Percentiles rank a stretch among this genome's conserved stretches.
These are phyloP conservation scores for Fistulina hepatica DNA, from an alignment of 1,284 basidiomycete species.

Conservation along the genomic window DNA sequence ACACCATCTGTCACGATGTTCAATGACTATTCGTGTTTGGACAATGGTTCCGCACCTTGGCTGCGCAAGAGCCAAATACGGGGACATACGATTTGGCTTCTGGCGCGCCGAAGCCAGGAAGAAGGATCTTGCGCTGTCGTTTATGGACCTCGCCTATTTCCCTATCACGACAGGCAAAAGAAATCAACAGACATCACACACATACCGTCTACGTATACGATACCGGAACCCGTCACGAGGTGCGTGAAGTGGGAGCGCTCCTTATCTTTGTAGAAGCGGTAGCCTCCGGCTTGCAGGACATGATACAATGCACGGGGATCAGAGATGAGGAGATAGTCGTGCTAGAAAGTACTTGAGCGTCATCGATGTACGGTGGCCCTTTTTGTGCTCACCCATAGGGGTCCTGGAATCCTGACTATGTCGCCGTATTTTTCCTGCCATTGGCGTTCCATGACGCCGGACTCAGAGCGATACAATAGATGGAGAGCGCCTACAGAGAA, in stretches of 20 bases:
- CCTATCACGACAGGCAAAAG: neutral
- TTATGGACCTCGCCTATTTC: constrained; percentile 21
- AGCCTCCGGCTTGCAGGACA: constrained; percentile 30
- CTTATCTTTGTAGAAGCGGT: constrained; percentile 26
- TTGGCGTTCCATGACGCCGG: constrained; percentile 9
- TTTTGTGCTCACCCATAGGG: no score
- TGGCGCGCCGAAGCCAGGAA: constrained; percentile 23
- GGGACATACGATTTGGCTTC: constrained; percentile 7
- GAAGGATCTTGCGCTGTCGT: constrained; percentile 26
- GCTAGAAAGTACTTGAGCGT: constrained; percentile 18
- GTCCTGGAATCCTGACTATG: no score
- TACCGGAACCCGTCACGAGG: constrained; percentile 15
- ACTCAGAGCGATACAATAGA: no score
- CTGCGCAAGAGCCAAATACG: no score
- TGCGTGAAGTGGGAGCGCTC: constrained; percentile 24
- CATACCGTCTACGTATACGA: constrained; percentile 13
- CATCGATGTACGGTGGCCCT: no score
- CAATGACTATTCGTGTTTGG: no score
- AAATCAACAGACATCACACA: neutral
- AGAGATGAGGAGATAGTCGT: constrained; percentile 29
- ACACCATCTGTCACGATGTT: no score
- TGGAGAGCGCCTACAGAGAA: no score
- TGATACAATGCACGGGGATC: constrained; percentile 34
- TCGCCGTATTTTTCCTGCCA: constrained; percentile 19
- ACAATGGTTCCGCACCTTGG: no score